These are phyloP conservation scores for Cadophora sp. DNA, from an alignment of 2,329 filamentous ascomycete species.

Conservation along the genomic window DNA sequence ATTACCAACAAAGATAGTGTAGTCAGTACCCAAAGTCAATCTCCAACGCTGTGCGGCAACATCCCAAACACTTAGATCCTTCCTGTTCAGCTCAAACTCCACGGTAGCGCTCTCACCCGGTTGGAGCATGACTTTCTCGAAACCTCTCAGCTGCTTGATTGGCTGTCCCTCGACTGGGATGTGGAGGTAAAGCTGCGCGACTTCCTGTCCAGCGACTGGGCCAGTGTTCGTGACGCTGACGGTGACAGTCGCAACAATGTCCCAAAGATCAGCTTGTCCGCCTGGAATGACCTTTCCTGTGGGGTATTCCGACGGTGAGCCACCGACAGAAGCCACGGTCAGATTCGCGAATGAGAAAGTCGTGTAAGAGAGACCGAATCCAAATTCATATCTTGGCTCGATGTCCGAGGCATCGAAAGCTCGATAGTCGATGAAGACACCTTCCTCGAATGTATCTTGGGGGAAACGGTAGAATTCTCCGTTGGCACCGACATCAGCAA, in stretches of 20 bases:
- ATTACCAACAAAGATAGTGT: slow-evolving; percentile 19
- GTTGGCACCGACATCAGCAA: slow-evolving; percentile 41
- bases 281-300: slow-evolving; percentile 43
- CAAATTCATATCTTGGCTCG: slow-evolving; percentile 48
- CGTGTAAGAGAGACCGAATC: slow-evolving; percentile 62
- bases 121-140: slow-evolving; percentile 61
- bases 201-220: slow-evolving; percentile 41
- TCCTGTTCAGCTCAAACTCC: slow-evolving; percentile 60
- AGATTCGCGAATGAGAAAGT: slow-evolving; percentile 57
- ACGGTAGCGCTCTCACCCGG: slow-evolving; percentile 54
- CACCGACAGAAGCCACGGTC: background rate
- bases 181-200: slow-evolving; percentile 43
- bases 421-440: slow-evolving; percentile 58
- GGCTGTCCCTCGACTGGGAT: slow-evolving; percentile 49
- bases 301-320: slow-evolving; percentile 4
- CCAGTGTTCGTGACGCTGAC: slow-evolving; percentile 62
- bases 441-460: slow-evolving; percentile 56
- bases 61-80: slow-evolving; percentile 71
- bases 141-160: slow-evolving; percentile 66
- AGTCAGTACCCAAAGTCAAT: slow-evolving; percentile 38
- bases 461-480: slow-evolving; percentile 57
- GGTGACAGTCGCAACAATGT: slow-evolving; percentile 56
- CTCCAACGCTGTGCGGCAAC: slow-evolving; percentile 64
- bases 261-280: slow-evolving; percentile 61
- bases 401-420: slow-evolving; percentile 52